Conservation (phyloP, 2,329 filamentous ascomycete species). For the Ophiostoma perfectum region DNA sequence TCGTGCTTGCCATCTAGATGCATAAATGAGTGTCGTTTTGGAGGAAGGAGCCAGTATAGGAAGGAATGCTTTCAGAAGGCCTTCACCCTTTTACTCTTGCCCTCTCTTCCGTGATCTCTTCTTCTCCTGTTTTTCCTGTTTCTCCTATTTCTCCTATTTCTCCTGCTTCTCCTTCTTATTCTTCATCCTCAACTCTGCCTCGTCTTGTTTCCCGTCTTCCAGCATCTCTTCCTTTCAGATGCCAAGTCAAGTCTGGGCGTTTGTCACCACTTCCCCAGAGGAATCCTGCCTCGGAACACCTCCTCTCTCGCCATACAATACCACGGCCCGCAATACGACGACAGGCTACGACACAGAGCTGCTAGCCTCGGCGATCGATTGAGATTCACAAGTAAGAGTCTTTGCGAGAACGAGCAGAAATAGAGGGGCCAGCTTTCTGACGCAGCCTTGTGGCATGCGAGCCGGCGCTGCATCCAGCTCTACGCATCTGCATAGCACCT, state of each 20-base stretch:
- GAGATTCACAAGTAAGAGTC: neutral
- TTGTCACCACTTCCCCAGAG: neutral
- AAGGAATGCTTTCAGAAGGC: neutral
- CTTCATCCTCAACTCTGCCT: neutral
- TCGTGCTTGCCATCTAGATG: neutral
- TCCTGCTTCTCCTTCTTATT: neutral
- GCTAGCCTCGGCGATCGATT: neutral
- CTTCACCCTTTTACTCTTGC: too few relatives aligned
- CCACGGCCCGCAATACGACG: neutral
- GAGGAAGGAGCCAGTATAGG: neutral
- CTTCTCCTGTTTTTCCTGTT: neutral
- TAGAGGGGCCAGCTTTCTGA: too few relatives aligned
- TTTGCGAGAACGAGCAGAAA: conserved; percentile 4
- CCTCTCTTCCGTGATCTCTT: neutral
- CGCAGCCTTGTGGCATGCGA: too few relatives aligned
- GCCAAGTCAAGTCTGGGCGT: neutral
- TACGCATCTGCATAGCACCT: neutral
- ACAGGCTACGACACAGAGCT: neutral
- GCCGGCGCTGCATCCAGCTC: too few relatives aligned
- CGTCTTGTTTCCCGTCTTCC: neutral
- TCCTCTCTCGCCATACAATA: neutral
- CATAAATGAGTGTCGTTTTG: neutral
- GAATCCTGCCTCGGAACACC: neutral
- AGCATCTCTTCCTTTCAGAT: neutral
- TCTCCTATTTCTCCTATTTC: neutral